Evolutionary conservation across 2,329 filamentous ascomycete species (phyloP), one percentile per base, ranked within the genome.

Genomic region (Zymoseptoria passerinii): DNA sequence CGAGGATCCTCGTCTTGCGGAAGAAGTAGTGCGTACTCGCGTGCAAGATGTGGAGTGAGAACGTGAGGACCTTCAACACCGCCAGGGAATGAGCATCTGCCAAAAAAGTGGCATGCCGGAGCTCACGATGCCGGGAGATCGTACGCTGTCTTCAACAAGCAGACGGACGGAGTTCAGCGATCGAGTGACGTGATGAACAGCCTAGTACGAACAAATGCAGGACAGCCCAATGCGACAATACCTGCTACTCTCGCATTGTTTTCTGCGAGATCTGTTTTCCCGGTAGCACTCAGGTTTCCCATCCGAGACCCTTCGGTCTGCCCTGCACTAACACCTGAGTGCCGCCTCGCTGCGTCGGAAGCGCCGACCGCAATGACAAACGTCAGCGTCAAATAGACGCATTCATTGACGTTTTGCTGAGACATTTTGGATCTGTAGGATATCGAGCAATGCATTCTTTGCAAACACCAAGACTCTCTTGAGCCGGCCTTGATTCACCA

Each of bases 1-100:
- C 61, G 3, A 61, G 61, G 55, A 62, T 67, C 35, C 58, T 68
- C 19, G 65, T 68, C n/a, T 53, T 68, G n/a, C 58, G 63, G 56
- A 68, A 66, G 64, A 64, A 58, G 58, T 62, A 29, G 50, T 44
- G 10, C 16, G 35, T 44, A 13, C 13, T 1, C 16, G 35, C 35
- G 13, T 40, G 35, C 16, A 4, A 5, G 35, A n/a, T 16, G 35
- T n/a, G 35, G 16, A 44, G 16, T 44, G 35, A n/a, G 16, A 44
- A 9, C 10, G 35, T 40, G 35, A 40, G 35, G 35, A 44, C 35
- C 35, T 16, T 44, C 35, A 44, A 44, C 35, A 44, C 16, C 35
- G 35, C 13, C 35, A n/a, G 6, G 35, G 35, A 16, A 7, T 44
- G 35, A 44, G 35, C 13, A 44, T 16, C 13, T 16, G 35, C 16